A percentile compares a stretch with the other conserved stretches of the same genome.
phyloP scores from a whole-genome alignment of 1,139 yeast species.

The Wickerhamomyces sp. region DNA sequence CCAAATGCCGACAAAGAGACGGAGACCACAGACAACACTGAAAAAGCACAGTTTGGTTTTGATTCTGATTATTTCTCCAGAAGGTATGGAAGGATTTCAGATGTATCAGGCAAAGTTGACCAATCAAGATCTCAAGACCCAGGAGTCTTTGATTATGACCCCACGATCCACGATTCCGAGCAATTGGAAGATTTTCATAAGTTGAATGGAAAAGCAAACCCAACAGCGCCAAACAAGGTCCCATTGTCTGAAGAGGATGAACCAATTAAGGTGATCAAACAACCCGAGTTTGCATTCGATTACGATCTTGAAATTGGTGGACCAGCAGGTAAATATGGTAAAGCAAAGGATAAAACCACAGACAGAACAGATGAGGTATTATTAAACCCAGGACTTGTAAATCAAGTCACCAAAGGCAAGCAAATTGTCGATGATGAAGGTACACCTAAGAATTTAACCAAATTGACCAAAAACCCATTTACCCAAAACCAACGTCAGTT shows the following conservation, averaged over 20 bases:
- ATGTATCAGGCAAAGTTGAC: neutral
- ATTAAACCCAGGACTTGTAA: neutral
- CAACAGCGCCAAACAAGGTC: no score
- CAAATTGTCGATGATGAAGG: neutral
- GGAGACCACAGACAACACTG: conserved; percentile 1
- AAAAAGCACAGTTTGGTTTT: conserved; percentile 5
- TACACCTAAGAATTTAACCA: neutral
- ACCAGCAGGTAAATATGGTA: no score
- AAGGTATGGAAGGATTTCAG: conserved; percentile 1
- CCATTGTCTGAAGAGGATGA: neutral
- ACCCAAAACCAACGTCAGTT: neutral
- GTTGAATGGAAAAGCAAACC: neutral
- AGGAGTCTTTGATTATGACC: neutral
- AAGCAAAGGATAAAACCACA: no score
- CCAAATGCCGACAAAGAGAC: neutral
- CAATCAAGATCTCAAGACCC: neutral
- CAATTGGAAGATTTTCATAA: neutral
- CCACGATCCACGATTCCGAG: neutral
- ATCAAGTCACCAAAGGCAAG: neutral
- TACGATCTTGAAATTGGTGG: neutral
- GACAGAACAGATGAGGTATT: no score
- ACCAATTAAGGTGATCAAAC: neutral
- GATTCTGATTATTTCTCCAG: conserved; percentile 8
- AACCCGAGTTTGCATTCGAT: neutral
- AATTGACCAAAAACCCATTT: neutral